Evolutionary conservation across 2,329 filamentous ascomycete species (phyloP).

Genomic region (Fusarium temperatum): DNA sequence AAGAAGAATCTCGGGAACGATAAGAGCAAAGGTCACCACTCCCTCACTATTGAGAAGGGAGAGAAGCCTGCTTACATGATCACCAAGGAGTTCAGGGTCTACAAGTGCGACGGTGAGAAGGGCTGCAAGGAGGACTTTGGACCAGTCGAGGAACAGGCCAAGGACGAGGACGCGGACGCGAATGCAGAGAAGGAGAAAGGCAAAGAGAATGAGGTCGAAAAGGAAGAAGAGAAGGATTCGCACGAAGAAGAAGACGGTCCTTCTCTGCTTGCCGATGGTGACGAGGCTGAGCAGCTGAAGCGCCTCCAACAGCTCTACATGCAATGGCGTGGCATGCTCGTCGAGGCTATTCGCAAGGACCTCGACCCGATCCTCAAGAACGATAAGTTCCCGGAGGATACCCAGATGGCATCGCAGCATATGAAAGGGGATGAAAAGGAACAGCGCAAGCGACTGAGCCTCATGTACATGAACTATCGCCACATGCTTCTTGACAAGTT

Average conservation of each 20-base stretch:
- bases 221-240: background rate
- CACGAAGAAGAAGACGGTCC: background rate
- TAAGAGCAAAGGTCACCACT: background rate
- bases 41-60: too few relatives aligned
- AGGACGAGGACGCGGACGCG: background rate
- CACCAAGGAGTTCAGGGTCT: background rate
- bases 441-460: conserved; percentile 3
- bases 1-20: background rate
- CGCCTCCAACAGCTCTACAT: conserved; percentile 19
- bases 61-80: background rate
- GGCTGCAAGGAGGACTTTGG: background rate
- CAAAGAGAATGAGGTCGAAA: background rate
- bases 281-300: conserved; percentile 1
- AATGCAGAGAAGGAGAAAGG: background rate
- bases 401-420: background rate
- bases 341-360: conserved; percentile 2
- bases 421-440: background rate
- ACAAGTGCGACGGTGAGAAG: background rate
- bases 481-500: conserved; percentile 8
- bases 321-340: conserved; percentile 26
- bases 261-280: background rate
- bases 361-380: conserved; percentile 22
- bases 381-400: background rate
- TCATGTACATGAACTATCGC: conserved; percentile 9
- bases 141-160: background rate